These are phyloP conservation scores for Phoenix roebelenii DNA, from an alignment of 176 grass and related monocot genomes.

Conservation along the genomic window DNA sequence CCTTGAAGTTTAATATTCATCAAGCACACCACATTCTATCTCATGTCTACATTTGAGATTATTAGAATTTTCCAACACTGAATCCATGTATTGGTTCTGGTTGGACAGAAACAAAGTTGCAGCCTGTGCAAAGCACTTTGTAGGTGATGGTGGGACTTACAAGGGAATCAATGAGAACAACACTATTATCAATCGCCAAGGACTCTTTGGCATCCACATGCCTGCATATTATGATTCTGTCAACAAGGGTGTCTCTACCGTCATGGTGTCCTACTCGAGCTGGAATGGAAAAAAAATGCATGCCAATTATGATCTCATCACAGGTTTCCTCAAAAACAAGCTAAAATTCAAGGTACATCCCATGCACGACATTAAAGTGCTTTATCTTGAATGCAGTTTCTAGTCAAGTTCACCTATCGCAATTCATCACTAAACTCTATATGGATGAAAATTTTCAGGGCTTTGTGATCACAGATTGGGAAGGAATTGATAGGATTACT, in stretches of 20 bases:
- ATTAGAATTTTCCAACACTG: neutral
- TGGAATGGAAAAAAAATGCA: conserved; percentile 96
- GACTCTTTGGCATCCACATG: conserved; percentile 84
- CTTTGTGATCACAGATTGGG: conserved; percentile 95
- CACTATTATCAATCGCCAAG: conserved; percentile 55
- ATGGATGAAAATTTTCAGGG: conserved; percentile 49
- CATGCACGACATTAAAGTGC: conserved; percentile 10
- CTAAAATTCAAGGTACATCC: conserved; percentile 61
- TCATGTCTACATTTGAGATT: neutral
- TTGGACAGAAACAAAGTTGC: conserved; percentile 78
- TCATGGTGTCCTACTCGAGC: conserved; percentile 98
- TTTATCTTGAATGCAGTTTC: too few relatives aligned
- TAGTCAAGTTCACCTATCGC: neutral
- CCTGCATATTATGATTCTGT: conserved; percentile 82
- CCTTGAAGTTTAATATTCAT: too few relatives aligned
- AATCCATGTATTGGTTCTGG: neutral
- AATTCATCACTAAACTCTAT: neutral
- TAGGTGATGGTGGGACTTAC: conserved; percentile 92
- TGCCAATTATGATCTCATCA: conserved; percentile 67
- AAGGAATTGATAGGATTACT: conserved; percentile 80
- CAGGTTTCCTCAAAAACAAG: conserved; percentile 73
- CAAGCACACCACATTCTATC: neutral
- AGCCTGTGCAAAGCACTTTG: conserved; percentile 89
- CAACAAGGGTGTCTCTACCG: conserved; percentile 76
- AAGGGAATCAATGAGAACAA: conserved; percentile 97